These are phyloP conservation scores for Exophiala phaeomuriformis DNA, from an alignment of 2,329 filamentous ascomycete genomes.

Conservation along the genomic window DNA sequence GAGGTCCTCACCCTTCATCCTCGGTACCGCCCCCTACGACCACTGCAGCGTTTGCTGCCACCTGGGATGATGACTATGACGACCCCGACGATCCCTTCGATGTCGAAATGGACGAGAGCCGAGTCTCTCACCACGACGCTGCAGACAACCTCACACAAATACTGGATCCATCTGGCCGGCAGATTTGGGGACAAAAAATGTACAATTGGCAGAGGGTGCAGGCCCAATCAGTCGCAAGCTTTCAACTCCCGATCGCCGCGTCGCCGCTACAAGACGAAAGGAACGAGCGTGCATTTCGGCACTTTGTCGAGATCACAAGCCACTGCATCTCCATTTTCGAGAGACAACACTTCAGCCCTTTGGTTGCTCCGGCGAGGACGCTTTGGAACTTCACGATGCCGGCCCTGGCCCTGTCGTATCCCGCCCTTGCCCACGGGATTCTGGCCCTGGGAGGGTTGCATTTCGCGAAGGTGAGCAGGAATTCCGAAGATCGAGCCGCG, in stretches of 20 bases:
- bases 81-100: slow-evolving; percentile 57
- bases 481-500: slow-evolving; percentile 69
- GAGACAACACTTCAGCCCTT: slow-evolving; percentile 56
- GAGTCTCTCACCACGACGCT: slow-evolving; percentile 24
- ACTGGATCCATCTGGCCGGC: slow-evolving; percentile 25
- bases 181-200: slow-evolving; percentile 4
- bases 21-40: slow-evolving; percentile 1
- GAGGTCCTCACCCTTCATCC: neutral
- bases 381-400: slow-evolving; percentile 71
- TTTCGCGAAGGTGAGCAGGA: slow-evolving; percentile 71
- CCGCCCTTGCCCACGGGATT: slow-evolving; percentile 84
- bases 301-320: slow-evolving; percentile 84
- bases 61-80: slow-evolving; percentile 40
- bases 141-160: slow-evolving; percentile 29
- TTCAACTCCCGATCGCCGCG: slow-evolving; percentile 34
- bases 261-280: slow-evolving; percentile 73
- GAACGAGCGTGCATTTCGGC: slow-evolving; percentile 76
- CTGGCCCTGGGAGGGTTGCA: slow-evolving; percentile 80
- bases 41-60: neutral
- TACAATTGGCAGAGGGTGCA: slow-evolving; percentile 4
- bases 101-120: slow-evolving; percentile 46
- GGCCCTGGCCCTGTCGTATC: slow-evolving; percentile 71
- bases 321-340: slow-evolving; percentile 84
- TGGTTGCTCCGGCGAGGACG: slow-evolving; percentile 53
- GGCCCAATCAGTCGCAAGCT: slow-evolving; percentile 11